These are phyloP conservation scores for Curvularia sp. DNA, from an alignment of 2,329 filamentous ascomycete genomes.

Conservation along the genomic window DNA sequence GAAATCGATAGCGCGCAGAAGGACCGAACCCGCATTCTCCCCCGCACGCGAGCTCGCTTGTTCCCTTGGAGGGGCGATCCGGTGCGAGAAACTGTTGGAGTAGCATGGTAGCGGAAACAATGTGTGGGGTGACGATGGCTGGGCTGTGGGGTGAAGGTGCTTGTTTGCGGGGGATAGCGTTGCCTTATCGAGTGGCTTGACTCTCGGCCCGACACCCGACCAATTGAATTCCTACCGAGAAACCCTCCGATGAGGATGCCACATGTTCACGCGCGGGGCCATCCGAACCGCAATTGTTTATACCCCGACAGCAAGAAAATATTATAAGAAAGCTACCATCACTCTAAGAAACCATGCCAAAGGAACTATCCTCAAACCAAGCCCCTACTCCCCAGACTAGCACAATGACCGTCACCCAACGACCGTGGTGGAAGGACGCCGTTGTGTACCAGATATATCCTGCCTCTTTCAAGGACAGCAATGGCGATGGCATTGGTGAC, in stretches of 20 bases:
- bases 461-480: slow-evolving; percentile 67
- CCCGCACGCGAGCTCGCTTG: slow-evolving; percentile 24
- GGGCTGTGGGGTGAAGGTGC: slow-evolving; percentile 5
- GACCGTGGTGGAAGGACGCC: slow-evolving; percentile 67
- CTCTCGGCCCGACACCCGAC: slow-evolving; percentile 25
- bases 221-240: slow-evolving; percentile 18
- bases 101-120: not conserved
- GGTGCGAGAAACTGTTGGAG: slow-evolving; percentile 3
- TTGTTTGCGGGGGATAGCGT: slow-evolving; percentile 10
- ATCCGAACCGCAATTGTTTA: not conserved
- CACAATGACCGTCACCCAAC: slow-evolving; percentile 42
- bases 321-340: slow-evolving; percentile 20
- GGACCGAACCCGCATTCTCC: slow-evolving; percentile 15
- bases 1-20: slow-evolving; percentile 13
- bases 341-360: slow-evolving; percentile 10
- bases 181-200: not conserved
- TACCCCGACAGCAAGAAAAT: not conserved
- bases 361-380: not conserved
- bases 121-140: not conserved
- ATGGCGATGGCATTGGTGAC: slow-evolving; percentile 64
- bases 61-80: slow-evolving; percentile 8
- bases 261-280: not conserved
- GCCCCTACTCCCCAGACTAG: not conserved
- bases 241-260: not conserved
- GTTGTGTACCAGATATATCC: slow-evolving; percentile 69